Conservation (phyloP, 176 grass and related monocot genomes). For the Hyparrhenia diplandra region DNA sequence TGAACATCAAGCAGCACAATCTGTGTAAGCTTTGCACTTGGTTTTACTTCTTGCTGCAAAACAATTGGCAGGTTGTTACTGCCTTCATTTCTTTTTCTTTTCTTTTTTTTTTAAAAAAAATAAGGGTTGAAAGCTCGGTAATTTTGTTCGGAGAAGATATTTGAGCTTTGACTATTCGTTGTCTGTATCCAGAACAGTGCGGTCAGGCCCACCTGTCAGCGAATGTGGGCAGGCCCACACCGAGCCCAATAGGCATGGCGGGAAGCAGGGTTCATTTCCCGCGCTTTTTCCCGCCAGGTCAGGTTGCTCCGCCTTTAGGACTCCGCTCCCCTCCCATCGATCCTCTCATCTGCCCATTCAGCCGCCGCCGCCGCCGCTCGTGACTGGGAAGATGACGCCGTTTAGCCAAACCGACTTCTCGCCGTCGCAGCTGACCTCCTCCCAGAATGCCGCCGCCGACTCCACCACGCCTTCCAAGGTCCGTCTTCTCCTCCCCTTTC, state of each 20-base stretch:
- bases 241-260: not conserved
- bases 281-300: not conserved
- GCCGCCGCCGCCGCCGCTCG: not conserved
- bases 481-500: not conserved
- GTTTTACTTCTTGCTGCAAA: no score
- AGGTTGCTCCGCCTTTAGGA: not conserved
- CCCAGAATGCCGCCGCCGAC: conserved; percentile 43
- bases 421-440: conserved; percentile 36
- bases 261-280: not conserved
- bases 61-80: no score
- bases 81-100: no score
- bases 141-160: not conserved
- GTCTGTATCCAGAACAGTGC: not conserved
- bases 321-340: not conserved
- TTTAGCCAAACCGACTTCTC: conserved; percentile 46
- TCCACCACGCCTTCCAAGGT: conserved; percentile 41
- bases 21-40: no score
- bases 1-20: no score
- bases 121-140: not conserved
- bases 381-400: conserved; percentile 27
- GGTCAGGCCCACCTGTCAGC: not conserved
- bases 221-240: not conserved
- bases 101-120: no score
- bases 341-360: not conserved
- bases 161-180: not conserved